Base-by-base conservation (phyloP, 345 rosid genomes). In the Reutealis trisperma region DNA sequence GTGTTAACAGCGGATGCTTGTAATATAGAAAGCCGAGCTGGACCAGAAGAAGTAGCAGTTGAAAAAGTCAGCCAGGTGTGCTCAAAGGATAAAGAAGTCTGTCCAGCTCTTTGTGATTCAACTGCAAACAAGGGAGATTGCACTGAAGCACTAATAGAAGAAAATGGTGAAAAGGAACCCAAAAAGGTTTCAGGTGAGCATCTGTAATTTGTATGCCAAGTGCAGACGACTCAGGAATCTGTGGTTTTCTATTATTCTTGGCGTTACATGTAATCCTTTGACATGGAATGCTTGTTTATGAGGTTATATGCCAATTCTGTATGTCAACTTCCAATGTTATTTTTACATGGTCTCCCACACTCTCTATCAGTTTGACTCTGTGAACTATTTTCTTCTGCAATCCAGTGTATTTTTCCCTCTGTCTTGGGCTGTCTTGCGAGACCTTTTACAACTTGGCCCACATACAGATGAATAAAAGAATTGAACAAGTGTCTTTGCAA, bases 151-250 rank as follows among this genome's bases (percentile, higher is more conserved):
- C 51, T 74, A 27, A 71, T 63, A 34, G 74, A 85, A 80, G 87
- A 76, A 81, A 84, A 68, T 75, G 41, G 74, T 72, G 86, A 73
- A 62, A 72, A 75, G 70, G 80, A 74, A 73, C 74, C 75, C 37
- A 71, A 73, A 51, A 75, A 76, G 16, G 78, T 63, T 72, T 76
- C 87, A 80, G 97, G 94, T 93, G 81, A 83, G 64, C 57, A 11
- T 42, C 65, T 69, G 62, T 71, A 30, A 51, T 49, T 62, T 52
- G 19, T 68, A n/a, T 14, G 24, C 11, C 18, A 15, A 32, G 62
- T 71, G 44, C 52, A 37, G 42, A 16, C 51, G 54, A 67, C 19
- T 52, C 2, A 45, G 16, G 32, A 24, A 2, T 45, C 12, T 45
- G 19, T 27, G 45, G 27, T 60, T 42, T 59, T 61, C 14, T 49